Conservation (phyloP, 495 filamentous ascomycete species). For the Baudoinia panamericana region DNA sequence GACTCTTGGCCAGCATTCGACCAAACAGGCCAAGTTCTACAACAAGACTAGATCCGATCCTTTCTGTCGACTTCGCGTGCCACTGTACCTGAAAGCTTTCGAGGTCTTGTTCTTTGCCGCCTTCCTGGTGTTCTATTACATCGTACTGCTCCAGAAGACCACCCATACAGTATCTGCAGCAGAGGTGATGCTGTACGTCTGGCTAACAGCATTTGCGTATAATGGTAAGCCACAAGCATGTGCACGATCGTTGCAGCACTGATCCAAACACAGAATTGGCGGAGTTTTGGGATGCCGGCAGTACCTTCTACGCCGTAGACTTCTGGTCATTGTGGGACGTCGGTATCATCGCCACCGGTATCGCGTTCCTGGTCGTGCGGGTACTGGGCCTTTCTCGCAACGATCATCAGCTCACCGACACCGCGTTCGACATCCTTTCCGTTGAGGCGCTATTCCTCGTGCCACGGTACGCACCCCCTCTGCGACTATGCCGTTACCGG, state of each 20-base stretch:
- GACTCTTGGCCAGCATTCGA: constrained; percentile 56
- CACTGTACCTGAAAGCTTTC: constrained; percentile 82
- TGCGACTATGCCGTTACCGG: not conserved
- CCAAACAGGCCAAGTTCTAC: constrained; percentile 72
- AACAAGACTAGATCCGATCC: constrained; percentile 65
- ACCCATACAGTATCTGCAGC: constrained; percentile 34
- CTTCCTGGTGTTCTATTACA: constrained; percentile 75
- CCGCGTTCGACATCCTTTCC: constrained; percentile 76
- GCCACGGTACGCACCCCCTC: constrained; percentile 42
- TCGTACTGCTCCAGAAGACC: constrained; percentile 54
- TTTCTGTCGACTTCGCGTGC: constrained; percentile 73
- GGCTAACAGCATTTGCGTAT: constrained; percentile 77
- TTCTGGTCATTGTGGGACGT: constrained; percentile 89
- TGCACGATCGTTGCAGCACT: not conserved
- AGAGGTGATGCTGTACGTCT: constrained; percentile 47
- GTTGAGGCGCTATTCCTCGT: constrained; percentile 85
- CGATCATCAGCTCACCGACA: constrained; percentile 51
- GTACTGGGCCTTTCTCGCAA: constrained; percentile 56
- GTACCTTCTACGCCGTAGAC: constrained; percentile 71
- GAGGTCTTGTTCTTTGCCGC: constrained; percentile 75
- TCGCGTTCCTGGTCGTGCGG: constrained; percentile 57
- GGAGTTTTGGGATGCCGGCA: constrained; percentile 68
- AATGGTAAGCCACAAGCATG: constrained; percentile 43
- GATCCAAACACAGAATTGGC: constrained; percentile 34
- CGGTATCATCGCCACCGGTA: constrained; percentile 70